Evolutionary conservation across 148 eudicot species (phyloP).

Genomic region (Rhododendron kiyosumense): DNA sequence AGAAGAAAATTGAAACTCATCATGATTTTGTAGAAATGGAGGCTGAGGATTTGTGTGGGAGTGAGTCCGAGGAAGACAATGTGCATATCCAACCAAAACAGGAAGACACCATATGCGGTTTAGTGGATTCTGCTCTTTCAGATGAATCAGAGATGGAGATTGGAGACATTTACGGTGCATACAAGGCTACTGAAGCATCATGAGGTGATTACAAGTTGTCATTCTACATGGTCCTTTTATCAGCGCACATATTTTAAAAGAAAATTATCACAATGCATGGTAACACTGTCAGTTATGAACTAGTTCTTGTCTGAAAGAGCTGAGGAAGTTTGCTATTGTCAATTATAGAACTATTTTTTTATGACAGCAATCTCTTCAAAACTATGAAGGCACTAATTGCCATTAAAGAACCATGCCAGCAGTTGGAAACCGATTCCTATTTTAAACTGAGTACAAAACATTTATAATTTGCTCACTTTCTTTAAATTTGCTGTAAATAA

Average conservation of each 20-base stretch:
- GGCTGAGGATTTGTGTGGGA: conserved; percentile 40
- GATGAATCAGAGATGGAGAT: conserved; percentile 76
- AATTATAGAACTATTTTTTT: not conserved
- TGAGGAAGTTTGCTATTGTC: not conserved
- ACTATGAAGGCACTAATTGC: not conserved
- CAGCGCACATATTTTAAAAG: not conserved
- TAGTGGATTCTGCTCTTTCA: conserved; percentile 31
- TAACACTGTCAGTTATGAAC: not conserved
- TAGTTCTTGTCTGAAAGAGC: not conserved
- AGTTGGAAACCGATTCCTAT: not conserved
- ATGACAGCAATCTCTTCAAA: not conserved
- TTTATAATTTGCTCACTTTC: not conserved
- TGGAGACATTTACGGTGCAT: conserved; percentile 56
- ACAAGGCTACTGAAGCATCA: conserved; percentile 34
- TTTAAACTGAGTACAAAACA: not conserved
- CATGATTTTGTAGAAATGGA: conserved; percentile 50
- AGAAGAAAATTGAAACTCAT: conserved; percentile 45
- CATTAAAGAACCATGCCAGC: not conserved
- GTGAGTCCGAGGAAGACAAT: conserved; percentile 55
- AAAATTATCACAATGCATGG: not conserved
- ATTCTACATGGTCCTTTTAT: not conserved
- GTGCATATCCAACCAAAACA: conserved; percentile 23
- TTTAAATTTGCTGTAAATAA: not conserved
- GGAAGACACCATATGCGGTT: conserved; percentile 26
- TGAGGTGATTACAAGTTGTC: conserved; percentile 18